A percentile compares a stretch with the other conserved stretches of the same genome.
Conservation (phyloP, 2,329 filamentous ascomycete genomes). For the Septoria petroselini region DNA sequence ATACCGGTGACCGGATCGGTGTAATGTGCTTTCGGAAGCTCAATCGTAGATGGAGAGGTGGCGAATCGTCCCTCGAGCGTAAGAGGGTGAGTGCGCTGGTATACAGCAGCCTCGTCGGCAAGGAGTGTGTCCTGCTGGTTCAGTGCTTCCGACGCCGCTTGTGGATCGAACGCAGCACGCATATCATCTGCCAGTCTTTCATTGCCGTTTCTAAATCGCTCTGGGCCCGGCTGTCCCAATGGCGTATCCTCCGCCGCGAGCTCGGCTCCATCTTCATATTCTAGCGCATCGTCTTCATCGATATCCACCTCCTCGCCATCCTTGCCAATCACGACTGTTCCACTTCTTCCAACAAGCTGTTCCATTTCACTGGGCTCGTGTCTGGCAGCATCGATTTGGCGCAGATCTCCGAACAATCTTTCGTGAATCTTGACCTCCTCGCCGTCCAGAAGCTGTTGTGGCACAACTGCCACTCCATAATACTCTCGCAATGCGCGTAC, state of each 20-base stretch:
- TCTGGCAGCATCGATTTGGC: conserved; percentile 40
- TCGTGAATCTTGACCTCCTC: conserved; percentile 75
- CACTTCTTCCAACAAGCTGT: conserved; percentile 25
- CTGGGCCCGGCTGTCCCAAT: conserved; percentile 14
- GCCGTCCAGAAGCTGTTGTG: conserved; percentile 64
- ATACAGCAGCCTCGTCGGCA: conserved; percentile 44
- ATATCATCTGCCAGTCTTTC: conserved; percentile 30
- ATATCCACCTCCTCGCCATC: conserved; percentile 56
- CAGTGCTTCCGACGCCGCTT: conserved; percentile 46
- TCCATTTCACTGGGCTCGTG: conserved; percentile 45
- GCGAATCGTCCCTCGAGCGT: conserved; percentile 72
- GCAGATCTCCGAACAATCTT: conserved; percentile 73
- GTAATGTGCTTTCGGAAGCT: conserved; percentile 68
- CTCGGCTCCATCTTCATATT: conserved; percentile 14
- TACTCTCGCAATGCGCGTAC: conserved; percentile 22
- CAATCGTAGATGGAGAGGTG: conserved; percentile 69
- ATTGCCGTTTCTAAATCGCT: conserved; percentile 57
- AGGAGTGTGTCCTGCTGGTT: conserved; percentile 59
- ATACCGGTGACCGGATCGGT: conserved; percentile 67
- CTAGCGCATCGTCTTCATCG: conserved; percentile 32
- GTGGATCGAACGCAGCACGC: conserved; percentile 43
- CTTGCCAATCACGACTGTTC: conserved; percentile 52
- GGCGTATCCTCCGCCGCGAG: conserved; percentile 25
- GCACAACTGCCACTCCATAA: conserved; percentile 61
- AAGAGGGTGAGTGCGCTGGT: conserved; percentile 66